Percentiles rank a stretch among this genome's conserved stretches.
phyloP scores from a whole-genome alignment of 495 filamentous ascomycete species.

The Penicillium desertorum region DNA sequence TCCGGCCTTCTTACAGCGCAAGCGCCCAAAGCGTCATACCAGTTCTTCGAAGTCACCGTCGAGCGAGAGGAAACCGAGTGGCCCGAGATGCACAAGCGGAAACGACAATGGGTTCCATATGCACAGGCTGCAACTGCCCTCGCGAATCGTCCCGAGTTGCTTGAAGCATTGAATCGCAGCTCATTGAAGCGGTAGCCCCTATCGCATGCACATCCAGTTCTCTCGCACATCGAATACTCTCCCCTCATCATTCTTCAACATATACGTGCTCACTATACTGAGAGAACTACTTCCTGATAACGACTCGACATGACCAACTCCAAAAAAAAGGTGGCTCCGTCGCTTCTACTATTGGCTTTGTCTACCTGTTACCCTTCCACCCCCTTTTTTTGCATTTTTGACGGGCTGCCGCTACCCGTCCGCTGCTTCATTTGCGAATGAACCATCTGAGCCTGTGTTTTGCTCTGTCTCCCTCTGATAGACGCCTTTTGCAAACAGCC shows the following conservation, averaged over 20 bases:
- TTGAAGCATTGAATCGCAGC: constrained; percentile 81
- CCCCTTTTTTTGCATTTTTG: constrained; percentile 5
- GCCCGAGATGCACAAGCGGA: constrained; percentile 92
- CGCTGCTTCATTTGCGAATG: not conserved
- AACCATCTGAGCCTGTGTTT: constrained; percentile 6
- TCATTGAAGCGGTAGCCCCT: constrained; percentile 59
- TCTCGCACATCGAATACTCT: constrained; percentile 13
- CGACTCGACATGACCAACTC: constrained; percentile 42
- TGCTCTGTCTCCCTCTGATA: constrained; percentile 9
- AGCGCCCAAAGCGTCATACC: constrained; percentile 74
- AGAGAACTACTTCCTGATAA: constrained; percentile 27
- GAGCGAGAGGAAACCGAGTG: constrained; percentile 78
- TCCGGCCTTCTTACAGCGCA: constrained; percentile 56
- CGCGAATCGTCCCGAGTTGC: constrained; percentile 76
- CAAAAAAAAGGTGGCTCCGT: constrained; percentile 29
- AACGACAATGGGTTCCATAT: constrained; percentile 85
- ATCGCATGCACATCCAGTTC: constrained; percentile 19
- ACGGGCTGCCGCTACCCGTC: constrained; percentile 22
- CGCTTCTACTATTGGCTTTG: constrained; percentile 29
- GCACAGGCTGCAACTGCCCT: constrained; percentile 75
- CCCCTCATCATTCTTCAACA: not conserved
- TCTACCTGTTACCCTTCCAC: constrained; percentile 2
- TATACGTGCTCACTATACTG: constrained; percentile 11
- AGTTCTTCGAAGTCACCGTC: constrained; percentile 86
- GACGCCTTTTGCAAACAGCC: constrained; percentile 7